Evolutionary conservation across 2,329 filamentous ascomycete genomes (phyloP).

Genomic region (Colletotrichum tanaceti): DNA sequence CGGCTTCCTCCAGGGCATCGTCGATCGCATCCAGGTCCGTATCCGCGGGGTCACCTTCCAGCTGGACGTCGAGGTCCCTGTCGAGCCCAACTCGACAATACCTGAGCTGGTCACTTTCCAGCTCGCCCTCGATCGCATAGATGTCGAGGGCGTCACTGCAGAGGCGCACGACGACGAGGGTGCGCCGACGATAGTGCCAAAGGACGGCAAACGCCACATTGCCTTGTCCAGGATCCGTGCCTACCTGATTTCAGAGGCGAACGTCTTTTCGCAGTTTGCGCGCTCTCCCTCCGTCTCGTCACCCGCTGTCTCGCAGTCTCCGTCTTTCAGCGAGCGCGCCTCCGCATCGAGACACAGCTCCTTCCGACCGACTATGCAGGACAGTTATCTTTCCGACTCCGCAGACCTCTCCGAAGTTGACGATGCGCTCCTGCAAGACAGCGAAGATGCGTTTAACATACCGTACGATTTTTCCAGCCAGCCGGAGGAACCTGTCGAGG

Average conservation of each 20-base stretch:
- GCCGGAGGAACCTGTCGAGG: conserved; percentile 50
- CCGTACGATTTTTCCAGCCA: conserved; percentile 62
- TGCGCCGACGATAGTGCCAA: conserved; percentile 56
- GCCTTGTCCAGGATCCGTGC: conserved; percentile 73
- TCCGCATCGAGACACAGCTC: conserved; percentile 43
- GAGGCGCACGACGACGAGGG: conserved; percentile 47
- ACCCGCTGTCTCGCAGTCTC: conserved; percentile 63
- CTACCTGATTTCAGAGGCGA: conserved; percentile 74
- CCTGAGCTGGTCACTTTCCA: conserved; percentile 72
- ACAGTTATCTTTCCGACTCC: conserved; percentile 48
- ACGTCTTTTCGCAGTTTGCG: conserved; percentile 70
- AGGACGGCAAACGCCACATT: conserved; percentile 74
- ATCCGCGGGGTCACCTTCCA: conserved; percentile 75
- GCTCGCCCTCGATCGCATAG: conserved; percentile 72
- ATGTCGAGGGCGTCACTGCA: conserved; percentile 74
- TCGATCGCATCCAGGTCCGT: conserved; percentile 75
- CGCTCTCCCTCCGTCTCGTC: conserved; percentile 65
- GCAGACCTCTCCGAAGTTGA: conserved; percentile 50
- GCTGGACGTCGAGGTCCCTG: conserved; percentile 69
- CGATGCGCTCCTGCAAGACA: conserved; percentile 57
- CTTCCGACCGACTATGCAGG: conserved; percentile 39
- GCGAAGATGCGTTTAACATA: conserved; percentile 67
- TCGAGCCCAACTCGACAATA: conserved; percentile 58
- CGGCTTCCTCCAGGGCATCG: conserved; percentile 77
- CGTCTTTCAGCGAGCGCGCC: conserved; percentile 49